Conservation (phyloP, 768 basidiomycete genomes). For the Agrocybe pediades region DNA sequence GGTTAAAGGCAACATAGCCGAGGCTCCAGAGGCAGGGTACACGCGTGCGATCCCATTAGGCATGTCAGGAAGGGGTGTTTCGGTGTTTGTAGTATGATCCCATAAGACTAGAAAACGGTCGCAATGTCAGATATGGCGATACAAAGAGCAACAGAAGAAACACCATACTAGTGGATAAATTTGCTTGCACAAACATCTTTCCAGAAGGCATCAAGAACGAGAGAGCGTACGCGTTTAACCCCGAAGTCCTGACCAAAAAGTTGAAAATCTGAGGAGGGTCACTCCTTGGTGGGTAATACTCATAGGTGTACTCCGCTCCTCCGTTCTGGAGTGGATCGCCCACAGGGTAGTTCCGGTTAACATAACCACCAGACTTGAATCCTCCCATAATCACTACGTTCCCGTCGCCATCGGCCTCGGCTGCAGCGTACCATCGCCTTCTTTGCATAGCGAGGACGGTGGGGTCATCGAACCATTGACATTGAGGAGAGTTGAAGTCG, state of each 20-base stretch:
- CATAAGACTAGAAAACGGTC: conserved; percentile 22
- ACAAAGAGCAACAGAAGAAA: conserved; percentile 1
- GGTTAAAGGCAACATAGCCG: conserved; percentile 89
- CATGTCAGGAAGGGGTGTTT: conserved; percentile 71
- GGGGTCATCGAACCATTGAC: conserved; percentile 75
- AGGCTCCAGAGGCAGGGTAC: conserved; percentile 88
- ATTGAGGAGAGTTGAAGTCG: conserved; percentile 49
- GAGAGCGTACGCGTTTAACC: conserved; percentile 78
- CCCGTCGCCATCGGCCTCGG: conserved; percentile 77
- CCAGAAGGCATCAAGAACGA: conserved; percentile 77
- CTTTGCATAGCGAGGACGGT: conserved; percentile 64
- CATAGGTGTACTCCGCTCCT: conserved; percentile 79
- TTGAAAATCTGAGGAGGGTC: conserved; percentile 51
- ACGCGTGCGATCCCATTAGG: conserved; percentile 74
- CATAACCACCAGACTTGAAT: conserved; percentile 75
- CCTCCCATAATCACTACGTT: conserved; percentile 80
- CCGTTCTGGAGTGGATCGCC: conserved; percentile 61
- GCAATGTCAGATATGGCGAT: not conserved
- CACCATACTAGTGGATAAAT: conserved; percentile 71
- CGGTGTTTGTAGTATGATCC: conserved; percentile 49
- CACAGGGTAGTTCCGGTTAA: conserved; percentile 76
- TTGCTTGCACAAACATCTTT: conserved; percentile 81
- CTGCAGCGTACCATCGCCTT: conserved; percentile 77
- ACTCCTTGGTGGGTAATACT: conserved; percentile 74
- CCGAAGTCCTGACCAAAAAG: conserved; percentile 73